These are phyloP conservation scores for Xylariaceae sp. DNA, from an alignment of 2,329 filamentous ascomycete species.

Conservation along the genomic window DNA sequence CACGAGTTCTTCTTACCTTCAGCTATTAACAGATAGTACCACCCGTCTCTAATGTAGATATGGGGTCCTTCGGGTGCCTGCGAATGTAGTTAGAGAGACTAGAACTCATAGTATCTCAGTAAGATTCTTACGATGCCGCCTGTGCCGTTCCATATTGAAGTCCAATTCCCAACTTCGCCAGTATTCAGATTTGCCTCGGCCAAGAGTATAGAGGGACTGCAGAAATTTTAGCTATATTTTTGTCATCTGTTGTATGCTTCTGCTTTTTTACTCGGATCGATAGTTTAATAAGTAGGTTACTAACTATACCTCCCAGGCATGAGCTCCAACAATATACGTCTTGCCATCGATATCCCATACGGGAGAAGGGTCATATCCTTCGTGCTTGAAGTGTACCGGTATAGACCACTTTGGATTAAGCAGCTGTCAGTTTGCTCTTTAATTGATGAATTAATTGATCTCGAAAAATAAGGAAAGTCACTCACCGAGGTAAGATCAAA, in stretches of 20 bases:
- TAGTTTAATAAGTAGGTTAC: slow-evolving; percentile 2
- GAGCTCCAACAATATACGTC: slow-evolving; percentile 45
- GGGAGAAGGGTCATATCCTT: slow-evolving; percentile 50
- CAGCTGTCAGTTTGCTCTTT: no score
- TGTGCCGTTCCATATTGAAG: slow-evolving; percentile 45
- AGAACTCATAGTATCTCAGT: background rate
- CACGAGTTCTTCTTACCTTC: slow-evolving; percentile 35
- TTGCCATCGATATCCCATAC: slow-evolving; percentile 56
- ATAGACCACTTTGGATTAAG: no score
- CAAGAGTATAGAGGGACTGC: slow-evolving; percentile 37
- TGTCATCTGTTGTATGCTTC: no score
- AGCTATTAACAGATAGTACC: slow-evolving; percentile 51
- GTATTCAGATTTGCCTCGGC: slow-evolving; percentile 39
- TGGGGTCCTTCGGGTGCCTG: slow-evolving; percentile 50
- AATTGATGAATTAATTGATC: no score
- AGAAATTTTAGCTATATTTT: background rate
- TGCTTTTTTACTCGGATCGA: no score
- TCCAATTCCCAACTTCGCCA: slow-evolving; percentile 36
- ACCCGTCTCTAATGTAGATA: slow-evolving; percentile 47
- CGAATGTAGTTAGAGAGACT: background rate
- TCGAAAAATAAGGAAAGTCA: no score
- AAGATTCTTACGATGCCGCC: slow-evolving; percentile 32
- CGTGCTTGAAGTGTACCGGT: slow-evolving; percentile 45
- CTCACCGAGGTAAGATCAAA: no score
- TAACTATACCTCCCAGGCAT: slow-evolving; percentile 34